Percentiles rank a stretch among this genome's conserved stretches.
Conservation (phyloP, 345 rosid species). For the Punica granatum region DNA sequence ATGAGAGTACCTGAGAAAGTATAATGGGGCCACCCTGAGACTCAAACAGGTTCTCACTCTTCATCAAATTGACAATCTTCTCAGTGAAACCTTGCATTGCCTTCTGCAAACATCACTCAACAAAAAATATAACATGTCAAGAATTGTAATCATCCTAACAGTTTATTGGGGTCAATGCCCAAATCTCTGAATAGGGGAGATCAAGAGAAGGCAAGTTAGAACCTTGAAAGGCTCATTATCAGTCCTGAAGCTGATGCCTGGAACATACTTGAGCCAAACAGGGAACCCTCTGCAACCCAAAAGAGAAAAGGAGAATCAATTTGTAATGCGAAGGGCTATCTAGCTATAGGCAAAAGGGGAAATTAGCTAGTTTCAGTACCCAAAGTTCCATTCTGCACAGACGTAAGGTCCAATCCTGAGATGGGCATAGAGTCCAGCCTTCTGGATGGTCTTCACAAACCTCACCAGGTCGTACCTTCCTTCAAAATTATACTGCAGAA, state of each 20-base stretch:
- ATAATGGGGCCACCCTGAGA: constrained; percentile 98
- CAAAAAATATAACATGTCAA: neutral
- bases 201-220: neutral
- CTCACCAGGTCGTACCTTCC: constrained; percentile 97
- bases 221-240: constrained; percentile 99
- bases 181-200: neutral
- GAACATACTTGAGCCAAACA: constrained; percentile 98
- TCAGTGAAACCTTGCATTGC: constrained; percentile 94
- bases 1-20: constrained; percentile 72
- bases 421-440: constrained; percentile 91
- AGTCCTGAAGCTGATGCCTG: constrained; percentile 96
- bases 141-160: neutral
- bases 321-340: neutral
- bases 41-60: constrained; percentile 86
- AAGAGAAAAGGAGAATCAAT: neutral
- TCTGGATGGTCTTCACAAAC: constrained; percentile 70
- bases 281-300: constrained; percentile 79
- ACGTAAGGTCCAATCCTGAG: constrained; percentile 97
- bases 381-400: constrained; percentile 99
- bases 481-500: constrained; percentile 66
- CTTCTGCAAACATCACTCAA: constrained; percentile 41
- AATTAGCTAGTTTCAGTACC: constrained; percentile 34
- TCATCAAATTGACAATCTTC: constrained; percentile 91
- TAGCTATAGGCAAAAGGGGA: constrained; percentile 2
- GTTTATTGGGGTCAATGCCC: neutral